Conservation (phyloP, 331 rosid species). For the Arachis monticola region DNA sequence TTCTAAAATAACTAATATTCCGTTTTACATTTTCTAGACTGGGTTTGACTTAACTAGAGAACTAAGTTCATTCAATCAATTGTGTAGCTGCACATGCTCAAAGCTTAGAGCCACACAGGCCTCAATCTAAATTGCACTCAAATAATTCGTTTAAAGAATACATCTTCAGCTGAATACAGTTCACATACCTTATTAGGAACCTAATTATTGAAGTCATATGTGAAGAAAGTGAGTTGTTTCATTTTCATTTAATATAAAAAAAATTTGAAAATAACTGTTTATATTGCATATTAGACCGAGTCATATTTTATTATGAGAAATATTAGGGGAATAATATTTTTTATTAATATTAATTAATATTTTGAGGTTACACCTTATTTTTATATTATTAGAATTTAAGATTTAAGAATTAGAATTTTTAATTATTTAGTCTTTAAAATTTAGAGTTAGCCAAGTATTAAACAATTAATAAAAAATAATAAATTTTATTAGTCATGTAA, state of each 20-base stretch:
- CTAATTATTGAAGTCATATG: conserved; percentile 27
- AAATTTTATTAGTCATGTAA: too few species aligned
- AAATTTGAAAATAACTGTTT: neutral
- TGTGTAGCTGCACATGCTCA: conserved; percentile 31
- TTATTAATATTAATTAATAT: too few species aligned
- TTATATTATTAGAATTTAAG: too few species aligned
- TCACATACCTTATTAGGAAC: conserved; percentile 18
- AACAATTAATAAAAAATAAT: too few species aligned
- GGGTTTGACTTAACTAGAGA: conserved; percentile 30
- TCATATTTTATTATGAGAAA: too few species aligned
- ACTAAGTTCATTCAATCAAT: conserved; percentile 18
- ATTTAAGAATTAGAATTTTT: too few species aligned
- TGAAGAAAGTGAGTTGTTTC: conserved; percentile 11
- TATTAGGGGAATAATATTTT: too few species aligned
- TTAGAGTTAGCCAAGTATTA: too few species aligned
- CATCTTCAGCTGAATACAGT: conserved; percentile 20
- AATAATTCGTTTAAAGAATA: conserved; percentile 33
- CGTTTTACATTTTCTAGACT: neutral
- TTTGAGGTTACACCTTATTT: too few species aligned
- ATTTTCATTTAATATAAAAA: neutral
- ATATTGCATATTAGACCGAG: too few species aligned
- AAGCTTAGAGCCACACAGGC: conserved; percentile 9
- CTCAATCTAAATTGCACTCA: conserved; percentile 14
- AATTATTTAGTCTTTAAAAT: too few species aligned
- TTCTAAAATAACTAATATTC: neutral